A percentile compares a stretch with the other conserved stretches of the same genome.
Evolutionary conservation across 1,284 basidiomycete genomes (phyloP).

Genomic region (Leccinum cinnamomeum): DNA sequence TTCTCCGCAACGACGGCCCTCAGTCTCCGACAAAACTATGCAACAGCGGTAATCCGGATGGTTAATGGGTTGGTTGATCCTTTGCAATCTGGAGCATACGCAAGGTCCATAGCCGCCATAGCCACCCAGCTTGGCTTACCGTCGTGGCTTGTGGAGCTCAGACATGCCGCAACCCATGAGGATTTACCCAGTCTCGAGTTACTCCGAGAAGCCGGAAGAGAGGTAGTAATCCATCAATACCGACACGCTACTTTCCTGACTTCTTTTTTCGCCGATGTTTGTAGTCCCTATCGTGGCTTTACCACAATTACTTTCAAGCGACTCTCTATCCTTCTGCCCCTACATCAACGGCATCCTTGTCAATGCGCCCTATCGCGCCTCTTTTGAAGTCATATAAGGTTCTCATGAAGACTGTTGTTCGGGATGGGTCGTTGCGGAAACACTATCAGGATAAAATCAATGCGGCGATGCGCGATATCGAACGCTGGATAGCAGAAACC

Average conservation of each 20-base stretch:
- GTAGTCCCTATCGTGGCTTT: constrained; percentile 76
- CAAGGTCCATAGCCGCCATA: constrained; percentile 87
- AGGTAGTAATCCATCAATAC: constrained; percentile 44
- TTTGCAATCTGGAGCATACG: constrained; percentile 83
- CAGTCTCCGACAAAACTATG: constrained; percentile 64
- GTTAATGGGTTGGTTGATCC: constrained; percentile 97
- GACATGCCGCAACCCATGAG: constrained; percentile 96
- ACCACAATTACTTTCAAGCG: constrained; percentile 79
- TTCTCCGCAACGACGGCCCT: constrained; percentile 39
- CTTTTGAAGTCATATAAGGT: constrained; percentile 69
- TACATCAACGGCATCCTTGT: constrained; percentile 27
- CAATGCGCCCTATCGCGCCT: constrained; percentile 55
- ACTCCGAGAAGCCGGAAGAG: constrained; percentile 72
- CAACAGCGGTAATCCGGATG: constrained; percentile 80
- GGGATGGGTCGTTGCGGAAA: constrained; percentile 60
- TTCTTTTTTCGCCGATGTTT: background rate
- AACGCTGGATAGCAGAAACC: constrained; percentile 74
- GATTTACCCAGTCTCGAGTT: constrained; percentile 86
- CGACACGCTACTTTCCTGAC: constrained; percentile 9
- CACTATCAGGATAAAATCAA: constrained; percentile 53
- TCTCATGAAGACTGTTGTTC: constrained; percentile 57
- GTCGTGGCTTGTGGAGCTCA: constrained; percentile 87
- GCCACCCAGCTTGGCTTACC: constrained; percentile 87
- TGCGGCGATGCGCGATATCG: constrained; percentile 52
- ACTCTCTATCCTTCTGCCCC: constrained; percentile 59